Evolutionary conservation across 805 yeast species (phyloP).

Genomic region (Dipodascopsis uninucleata): DNA sequence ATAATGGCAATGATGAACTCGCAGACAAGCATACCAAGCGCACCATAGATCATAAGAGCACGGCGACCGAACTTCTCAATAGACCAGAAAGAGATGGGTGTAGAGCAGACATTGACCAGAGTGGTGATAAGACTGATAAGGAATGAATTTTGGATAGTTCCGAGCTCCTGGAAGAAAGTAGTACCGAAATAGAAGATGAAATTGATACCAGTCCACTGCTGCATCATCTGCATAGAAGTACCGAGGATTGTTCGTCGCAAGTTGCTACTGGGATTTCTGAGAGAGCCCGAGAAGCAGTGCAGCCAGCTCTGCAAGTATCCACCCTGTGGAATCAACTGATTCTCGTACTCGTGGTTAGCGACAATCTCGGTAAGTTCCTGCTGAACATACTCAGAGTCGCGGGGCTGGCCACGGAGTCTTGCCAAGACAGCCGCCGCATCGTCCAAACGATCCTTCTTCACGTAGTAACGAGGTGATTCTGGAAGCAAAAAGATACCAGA

Average conservation of each 20-base stretch:
- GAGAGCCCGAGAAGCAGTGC: conserved; percentile 16
- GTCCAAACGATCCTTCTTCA: conserved; percentile 54
- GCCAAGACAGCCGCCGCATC: conserved; percentile 55
- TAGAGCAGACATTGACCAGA: conserved; percentile 73
- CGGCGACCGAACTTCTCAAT: conserved; percentile 82
- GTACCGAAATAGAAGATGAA: conserved; percentile 88
- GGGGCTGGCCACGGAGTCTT: conserved; percentile 43
- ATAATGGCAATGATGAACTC: conserved; percentile 67
- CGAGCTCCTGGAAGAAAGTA: conserved; percentile 58
- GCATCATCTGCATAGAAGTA: conserved; percentile 65
- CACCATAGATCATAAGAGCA: conserved; percentile 64
- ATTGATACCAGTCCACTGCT: conserved; percentile 86
- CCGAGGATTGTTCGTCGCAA: conserved; percentile 54
- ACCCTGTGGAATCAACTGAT: conserved; percentile 10
- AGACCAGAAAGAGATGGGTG: conserved; percentile 75
- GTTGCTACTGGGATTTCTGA: conserved; percentile 6
- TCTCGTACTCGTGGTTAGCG: conserved; percentile 49
- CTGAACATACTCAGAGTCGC: conserved; percentile 43
- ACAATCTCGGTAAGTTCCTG: conserved; percentile 48
- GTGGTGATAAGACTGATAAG: conserved; percentile 73
- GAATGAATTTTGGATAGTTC: conserved; percentile 52
- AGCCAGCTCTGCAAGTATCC: conserved; percentile 10
- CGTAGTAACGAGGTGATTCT: conserved; percentile 70
- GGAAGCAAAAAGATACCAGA: conserved; percentile 66
- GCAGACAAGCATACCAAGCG: conserved; percentile 63